phyloP scores from a whole-genome alignment of 129 eudicot genomes.

The Artemisia argyi region DNA sequence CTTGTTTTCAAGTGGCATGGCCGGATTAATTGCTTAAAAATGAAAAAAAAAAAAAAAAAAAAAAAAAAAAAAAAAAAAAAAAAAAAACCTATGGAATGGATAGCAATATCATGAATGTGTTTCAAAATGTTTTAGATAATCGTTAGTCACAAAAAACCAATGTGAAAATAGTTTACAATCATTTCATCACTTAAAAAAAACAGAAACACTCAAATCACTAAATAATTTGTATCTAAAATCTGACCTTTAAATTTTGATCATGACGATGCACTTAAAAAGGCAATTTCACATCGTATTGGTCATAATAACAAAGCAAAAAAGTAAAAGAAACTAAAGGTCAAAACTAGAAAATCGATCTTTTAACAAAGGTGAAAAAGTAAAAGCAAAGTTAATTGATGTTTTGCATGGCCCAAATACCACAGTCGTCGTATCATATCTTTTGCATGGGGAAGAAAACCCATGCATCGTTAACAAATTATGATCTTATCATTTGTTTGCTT shows the following conservation, averaged over 20 bases:
- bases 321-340: slow-evolving; percentile 30
- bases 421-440: slow-evolving; percentile 36
- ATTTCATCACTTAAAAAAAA: too few relatives aligned
- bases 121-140: too few relatives aligned
- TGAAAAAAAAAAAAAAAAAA: too few relatives aligned
- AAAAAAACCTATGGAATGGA: too few relatives aligned
- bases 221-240: background rate
- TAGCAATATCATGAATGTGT: too few relatives aligned
- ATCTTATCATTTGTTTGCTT: slow-evolving; percentile 31
- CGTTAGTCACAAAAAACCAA: too few relatives aligned
- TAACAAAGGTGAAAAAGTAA: slow-evolving; percentile 21
- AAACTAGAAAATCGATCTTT: slow-evolving; percentile 23
- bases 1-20: too few relatives aligned
- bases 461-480: slow-evolving; percentile 38
- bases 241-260: background rate
- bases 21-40: too few relatives aligned
- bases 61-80: too few relatives aligned
- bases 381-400: slow-evolving; percentile 5
- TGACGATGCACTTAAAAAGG: background rate
- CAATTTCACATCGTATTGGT: background rate
- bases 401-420: slow-evolving; percentile 32
- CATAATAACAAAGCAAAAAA: background rate
- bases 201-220: background rate
- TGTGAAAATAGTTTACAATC: too few relatives aligned
- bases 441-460: slow-evolving; percentile 34